Conservation (phyloP, 1,139 yeast genomes). For the Nadsonia commutata region DNA sequence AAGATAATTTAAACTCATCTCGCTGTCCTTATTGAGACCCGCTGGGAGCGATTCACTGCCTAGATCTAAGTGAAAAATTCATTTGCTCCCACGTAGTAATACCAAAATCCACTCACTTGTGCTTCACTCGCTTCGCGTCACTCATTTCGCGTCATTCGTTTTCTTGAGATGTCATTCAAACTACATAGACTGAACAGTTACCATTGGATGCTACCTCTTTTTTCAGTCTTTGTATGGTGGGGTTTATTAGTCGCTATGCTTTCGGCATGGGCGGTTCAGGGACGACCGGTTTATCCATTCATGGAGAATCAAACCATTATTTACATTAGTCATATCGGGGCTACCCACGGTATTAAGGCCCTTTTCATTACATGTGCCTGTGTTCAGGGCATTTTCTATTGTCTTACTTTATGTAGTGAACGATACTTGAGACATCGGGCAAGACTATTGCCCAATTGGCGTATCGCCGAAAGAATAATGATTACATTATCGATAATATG, state of each 20-base stretch:
- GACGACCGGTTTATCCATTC: constrained; percentile 50
- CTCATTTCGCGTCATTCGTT: too few species aligned
- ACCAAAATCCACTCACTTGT: too few species aligned
- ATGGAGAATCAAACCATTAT: constrained; percentile 43
- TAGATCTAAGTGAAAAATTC: too few species aligned
- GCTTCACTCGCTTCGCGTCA: too few species aligned
- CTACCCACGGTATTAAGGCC: constrained; percentile 61
- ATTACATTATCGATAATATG: constrained; percentile 37
- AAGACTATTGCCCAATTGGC: constrained; percentile 40
- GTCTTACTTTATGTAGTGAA: constrained; percentile 50
- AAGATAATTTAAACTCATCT: too few species aligned
- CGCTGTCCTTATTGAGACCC: too few species aligned
- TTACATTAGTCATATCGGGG: constrained; percentile 74
- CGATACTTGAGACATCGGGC: constrained; percentile 36
- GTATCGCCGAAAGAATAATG: constrained; percentile 33
- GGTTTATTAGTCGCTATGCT: constrained; percentile 66
- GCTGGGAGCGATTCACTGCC: too few species aligned
- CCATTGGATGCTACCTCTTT: constrained; percentile 38
- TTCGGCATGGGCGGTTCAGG: constrained; percentile 62
- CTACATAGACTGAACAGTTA: background rate
- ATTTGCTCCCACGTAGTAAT: too few species aligned
- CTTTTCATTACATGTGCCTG: constrained; percentile 69
- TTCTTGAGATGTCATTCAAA: background rate
- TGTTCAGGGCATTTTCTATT: constrained; percentile 64
- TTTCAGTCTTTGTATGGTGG: constrained; percentile 50